Evolutionary conservation across 1,284 basidiomycete species (phyloP).

Genomic region (Moniliella sp.): DNA sequence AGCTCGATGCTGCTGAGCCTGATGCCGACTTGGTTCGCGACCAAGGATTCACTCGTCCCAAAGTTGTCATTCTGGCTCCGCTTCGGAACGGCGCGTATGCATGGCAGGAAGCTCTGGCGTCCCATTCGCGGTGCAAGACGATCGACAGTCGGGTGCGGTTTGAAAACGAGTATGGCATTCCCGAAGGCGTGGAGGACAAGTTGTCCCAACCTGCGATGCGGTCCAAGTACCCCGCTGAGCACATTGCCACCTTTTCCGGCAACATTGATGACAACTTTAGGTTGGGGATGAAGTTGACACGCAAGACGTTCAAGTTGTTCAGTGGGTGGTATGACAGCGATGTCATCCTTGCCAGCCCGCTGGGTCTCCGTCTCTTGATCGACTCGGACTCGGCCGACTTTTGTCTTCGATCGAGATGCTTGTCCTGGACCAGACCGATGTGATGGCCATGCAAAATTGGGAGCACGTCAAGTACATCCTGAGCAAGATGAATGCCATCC

Average conservation of each 20-base stretch:
- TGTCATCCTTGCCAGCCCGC: conserved; percentile 72
- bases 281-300: conserved; percentile 72
- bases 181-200: conserved; percentile 59
- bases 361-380: conserved; percentile 71
- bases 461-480: conserved; percentile 86
- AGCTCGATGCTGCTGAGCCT: conserved; percentile 3
- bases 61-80: conserved; percentile 69
- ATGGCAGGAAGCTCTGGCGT: conserved; percentile 39
- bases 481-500: conserved; percentile 61
- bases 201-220: conserved; percentile 39
- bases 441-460: conserved; percentile 96
- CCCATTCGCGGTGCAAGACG: conserved; percentile 15
- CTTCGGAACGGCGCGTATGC: conserved; percentile 68
- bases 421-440: conserved; percentile 80
- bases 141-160: conserved; percentile 54
- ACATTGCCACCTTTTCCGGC: conserved; percentile 80
- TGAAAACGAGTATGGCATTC: conserved; percentile 57
- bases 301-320: conserved; percentile 68
- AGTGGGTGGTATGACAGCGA: conserved; percentile 75
- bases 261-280: conserved; percentile 91
- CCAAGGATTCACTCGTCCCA: conserved; percentile 91
- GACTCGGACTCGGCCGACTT: conserved; percentile 70
- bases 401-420: conserved; percentile 77
- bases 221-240: conserved; percentile 64
- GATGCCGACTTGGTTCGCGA: conserved; percentile 40